Evolutionary conservation across 805 yeast species (phyloP), one percentile per base, ranked within the genome.

Genomic region (Yamadazyma nakazawae): DNA sequence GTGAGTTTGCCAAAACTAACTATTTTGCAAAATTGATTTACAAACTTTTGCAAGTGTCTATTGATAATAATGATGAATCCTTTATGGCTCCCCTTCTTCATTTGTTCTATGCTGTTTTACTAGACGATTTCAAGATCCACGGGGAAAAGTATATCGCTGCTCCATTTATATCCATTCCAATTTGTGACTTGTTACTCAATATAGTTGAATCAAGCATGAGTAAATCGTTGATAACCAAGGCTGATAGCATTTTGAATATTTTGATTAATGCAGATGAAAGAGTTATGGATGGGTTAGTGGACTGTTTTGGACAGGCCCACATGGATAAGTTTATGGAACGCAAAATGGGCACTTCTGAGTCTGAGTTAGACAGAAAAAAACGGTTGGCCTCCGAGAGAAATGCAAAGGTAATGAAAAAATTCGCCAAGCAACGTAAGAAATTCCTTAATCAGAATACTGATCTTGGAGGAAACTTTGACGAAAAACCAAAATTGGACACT

Each of bases 31-130:
- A 80, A 53, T 63, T 84, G 34, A 48, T 84, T 5, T 79, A 72
- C 55, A 82, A 82, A 54, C 60, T 81, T n/a, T 63, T 86, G 13
- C 79, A 78, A 43, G 70, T 71, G 34, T 73, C 86, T 0, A 64
- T 82, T 18, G 74, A 73, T 41, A 63, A 68, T 0, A 70, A 72
- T 1, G 77, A 80, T 44, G 85, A 82, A 45, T 67, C 78, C 0
- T 83, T 70, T 54, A 62, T 84, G 31, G 78, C 81, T 14, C 81
- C 79, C 37, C 56, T 83, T n/a, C 68, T 87, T 34, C 94, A 86
- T 59, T 68, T 87, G 42, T 52, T 84, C 2, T 89, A 86, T 65
- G 91, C 87, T 5, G 68, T 83, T 7, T 57, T 85, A 16, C 56
- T 67, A 25, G 85, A 82, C 56, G 75, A 74, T 44, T 81, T 76